These are phyloP conservation scores for Suhomyces xylopsoci DNA, from an alignment of 805 yeast species.

Conservation along the genomic window DNA sequence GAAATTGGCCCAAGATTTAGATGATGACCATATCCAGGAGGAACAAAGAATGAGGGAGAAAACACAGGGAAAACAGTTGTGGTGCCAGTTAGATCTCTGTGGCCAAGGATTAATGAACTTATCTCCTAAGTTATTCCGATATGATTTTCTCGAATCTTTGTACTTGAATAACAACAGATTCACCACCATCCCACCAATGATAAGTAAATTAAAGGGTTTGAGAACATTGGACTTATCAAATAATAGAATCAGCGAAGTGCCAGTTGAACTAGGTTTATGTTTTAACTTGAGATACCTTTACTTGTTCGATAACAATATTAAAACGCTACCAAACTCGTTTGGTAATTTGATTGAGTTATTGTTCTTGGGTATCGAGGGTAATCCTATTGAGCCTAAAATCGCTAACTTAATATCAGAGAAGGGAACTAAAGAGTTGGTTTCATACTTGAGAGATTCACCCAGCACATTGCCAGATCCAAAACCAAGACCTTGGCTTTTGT, in stretches of 20 bases:
- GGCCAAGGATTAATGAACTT: slow-evolving; percentile 79
- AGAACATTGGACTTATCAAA: slow-evolving; percentile 83
- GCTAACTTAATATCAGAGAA: slow-evolving; percentile 69
- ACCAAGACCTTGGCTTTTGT: slow-evolving; percentile 79
- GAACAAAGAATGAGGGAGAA: slow-evolving; percentile 60
- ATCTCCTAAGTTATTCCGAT: slow-evolving; percentile 73
- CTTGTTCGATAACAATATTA: slow-evolving; percentile 81
- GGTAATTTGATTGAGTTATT: slow-evolving; percentile 82
- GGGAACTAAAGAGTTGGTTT: slow-evolving; percentile 81
- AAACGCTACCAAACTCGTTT: slow-evolving; percentile 74
- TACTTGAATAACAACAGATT: slow-evolving; percentile 85
- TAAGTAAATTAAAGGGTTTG: slow-evolving; percentile 66
- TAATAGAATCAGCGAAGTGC: slow-evolving; percentile 69
- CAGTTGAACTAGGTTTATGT: slow-evolving; percentile 80
- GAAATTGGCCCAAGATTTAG: slow-evolving; percentile 44
- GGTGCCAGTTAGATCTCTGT: slow-evolving; percentile 91
- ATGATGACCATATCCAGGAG: slow-evolving; percentile 50
- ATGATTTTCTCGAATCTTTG: slow-evolving; percentile 79
- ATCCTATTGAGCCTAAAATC: slow-evolving; percentile 66
- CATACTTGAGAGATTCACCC: slow-evolving; percentile 76
- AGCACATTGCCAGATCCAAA: slow-evolving; percentile 64
- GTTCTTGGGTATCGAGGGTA: slow-evolving; percentile 91
- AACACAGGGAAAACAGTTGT: slow-evolving; percentile 70
- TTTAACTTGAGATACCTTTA: slow-evolving; percentile 77
- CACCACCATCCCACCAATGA: slow-evolving; percentile 60